Conservation (phyloP, 2,329 filamentous ascomycete species). For the Bipolaris sorokiniana region DNA sequence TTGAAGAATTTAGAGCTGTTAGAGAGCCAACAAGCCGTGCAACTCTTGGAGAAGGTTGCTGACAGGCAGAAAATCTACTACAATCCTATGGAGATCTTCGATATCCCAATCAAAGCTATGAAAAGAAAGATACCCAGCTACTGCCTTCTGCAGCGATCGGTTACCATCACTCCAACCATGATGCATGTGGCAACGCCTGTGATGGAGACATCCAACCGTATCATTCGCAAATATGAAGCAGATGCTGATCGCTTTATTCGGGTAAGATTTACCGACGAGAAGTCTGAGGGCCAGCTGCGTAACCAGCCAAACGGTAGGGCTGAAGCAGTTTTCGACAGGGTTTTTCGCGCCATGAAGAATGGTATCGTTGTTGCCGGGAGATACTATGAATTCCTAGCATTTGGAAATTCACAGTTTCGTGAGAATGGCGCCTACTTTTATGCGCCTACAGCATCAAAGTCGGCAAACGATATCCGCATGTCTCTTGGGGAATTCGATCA, state of each 20-base stretch:
- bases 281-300: slow-evolving; percentile 54
- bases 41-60: slow-evolving; percentile 75
- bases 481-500: slow-evolving; percentile 88
- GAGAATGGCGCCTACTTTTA: slow-evolving; percentile 96
- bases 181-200: slow-evolving; percentile 78
- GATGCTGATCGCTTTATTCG: slow-evolving; percentile 82
- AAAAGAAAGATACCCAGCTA: slow-evolving; percentile 66
- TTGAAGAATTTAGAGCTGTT: slow-evolving; percentile 64
- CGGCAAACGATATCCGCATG: slow-evolving; percentile 75
- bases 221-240: slow-evolving; percentile 73
- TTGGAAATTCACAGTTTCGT: slow-evolving; percentile 92
- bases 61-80: slow-evolving; percentile 67
- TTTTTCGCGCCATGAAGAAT: slow-evolving; percentile 73
- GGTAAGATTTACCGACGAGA: slow-evolving; percentile 88
- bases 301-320: slow-evolving; percentile 41
- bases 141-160: slow-evolving; percentile 77
- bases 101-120: slow-evolving; percentile 47
- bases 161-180: slow-evolving; percentile 81
- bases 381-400: slow-evolving; percentile 87
- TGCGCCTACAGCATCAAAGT: slow-evolving; percentile 69
- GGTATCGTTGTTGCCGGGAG: slow-evolving; percentile 84
- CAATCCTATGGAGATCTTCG: slow-evolving; percentile 76
- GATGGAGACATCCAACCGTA: slow-evolving; percentile 85
- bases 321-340: slow-evolving; percentile 71
- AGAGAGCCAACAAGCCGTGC: slow-evolving; percentile 61